Conservation (phyloP, 306 rosid species). For the Vachellia pachyceras region DNA sequence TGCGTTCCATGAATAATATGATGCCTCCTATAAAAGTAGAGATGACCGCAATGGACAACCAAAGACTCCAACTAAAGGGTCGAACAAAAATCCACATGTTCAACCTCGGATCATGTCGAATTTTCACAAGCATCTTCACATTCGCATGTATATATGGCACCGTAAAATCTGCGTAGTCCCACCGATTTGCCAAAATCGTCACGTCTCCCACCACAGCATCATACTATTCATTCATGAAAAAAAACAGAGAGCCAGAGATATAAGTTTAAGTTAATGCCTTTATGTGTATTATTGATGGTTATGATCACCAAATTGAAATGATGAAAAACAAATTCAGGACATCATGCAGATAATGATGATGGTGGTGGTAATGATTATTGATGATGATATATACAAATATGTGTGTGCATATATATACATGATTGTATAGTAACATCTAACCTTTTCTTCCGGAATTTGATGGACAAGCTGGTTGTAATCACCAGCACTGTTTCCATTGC, state of each 20-base stretch:
- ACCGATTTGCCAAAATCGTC: neutral
- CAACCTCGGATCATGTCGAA: neutral
- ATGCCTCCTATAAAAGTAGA: neutral
- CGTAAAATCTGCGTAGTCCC: neutral
- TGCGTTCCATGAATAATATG: neutral
- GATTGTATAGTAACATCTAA: too few relatives aligned
- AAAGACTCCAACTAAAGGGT: neutral
- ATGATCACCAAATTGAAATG: too few relatives aligned
- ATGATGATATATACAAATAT: too few relatives aligned
- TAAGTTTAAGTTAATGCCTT: neutral
- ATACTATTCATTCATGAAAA: neutral
- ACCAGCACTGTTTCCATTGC: too few relatives aligned
- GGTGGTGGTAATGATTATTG: too few relatives aligned
- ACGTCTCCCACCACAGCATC: conserved; percentile 6
- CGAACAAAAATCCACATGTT: neutral
- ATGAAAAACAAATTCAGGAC: neutral
- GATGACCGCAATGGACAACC: neutral
- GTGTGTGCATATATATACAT: too few relatives aligned
- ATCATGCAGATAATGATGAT: too few relatives aligned
- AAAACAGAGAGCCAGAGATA: neutral
- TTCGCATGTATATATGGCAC: neutral
- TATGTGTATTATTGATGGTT: neutral
- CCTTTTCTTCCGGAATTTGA: too few relatives aligned
- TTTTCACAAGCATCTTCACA: neutral
- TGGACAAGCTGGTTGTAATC: too few relatives aligned